phyloP scores from a whole-genome alignment of 108 stramenopile species.

The Schizochytrium sp. region DNA sequence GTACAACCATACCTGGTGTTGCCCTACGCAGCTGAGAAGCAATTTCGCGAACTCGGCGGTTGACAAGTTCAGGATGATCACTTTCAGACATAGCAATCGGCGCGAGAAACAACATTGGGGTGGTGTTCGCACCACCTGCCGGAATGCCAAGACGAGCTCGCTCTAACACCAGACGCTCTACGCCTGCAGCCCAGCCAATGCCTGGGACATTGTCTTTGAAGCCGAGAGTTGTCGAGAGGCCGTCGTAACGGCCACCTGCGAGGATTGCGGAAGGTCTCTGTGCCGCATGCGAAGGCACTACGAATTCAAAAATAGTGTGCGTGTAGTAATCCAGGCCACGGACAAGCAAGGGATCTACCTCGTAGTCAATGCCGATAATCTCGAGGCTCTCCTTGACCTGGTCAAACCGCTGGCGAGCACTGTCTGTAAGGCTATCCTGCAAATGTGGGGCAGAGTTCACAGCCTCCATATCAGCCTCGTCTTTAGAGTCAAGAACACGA shows the following conservation, averaged over 20 bases:
- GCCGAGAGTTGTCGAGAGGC: slow-evolving; percentile 5
- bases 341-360: slow-evolving; percentile 21
- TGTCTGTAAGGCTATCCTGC: background rate
- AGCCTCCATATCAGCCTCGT: background rate
- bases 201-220: background rate
- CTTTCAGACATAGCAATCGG: background rate
- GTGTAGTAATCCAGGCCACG: slow-evolving; percentile 57
- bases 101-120: background rate
- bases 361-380: slow-evolving; percentile 9
- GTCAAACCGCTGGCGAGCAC: background rate
- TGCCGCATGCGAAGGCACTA: background rate
- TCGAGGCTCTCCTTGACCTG: background rate
- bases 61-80: background rate
- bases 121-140: background rate
- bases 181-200: slow-evolving; percentile 53
- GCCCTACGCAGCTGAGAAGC: background rate
- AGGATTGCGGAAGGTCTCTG: background rate
- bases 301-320: slow-evolving; percentile 33
- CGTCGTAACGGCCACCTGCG: slow-evolving; percentile 51
- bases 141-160: slow-evolving; percentile 37
- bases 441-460: background rate
- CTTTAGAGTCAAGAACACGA: slow-evolving; percentile 52
- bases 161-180: slow-evolving; percentile 3
- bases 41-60: background rate
- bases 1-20: background rate